Evolutionary conservation across 202 grass and related monocot genomes (phyloP).

Genomic region (Hordeum pubiflorum): DNA sequence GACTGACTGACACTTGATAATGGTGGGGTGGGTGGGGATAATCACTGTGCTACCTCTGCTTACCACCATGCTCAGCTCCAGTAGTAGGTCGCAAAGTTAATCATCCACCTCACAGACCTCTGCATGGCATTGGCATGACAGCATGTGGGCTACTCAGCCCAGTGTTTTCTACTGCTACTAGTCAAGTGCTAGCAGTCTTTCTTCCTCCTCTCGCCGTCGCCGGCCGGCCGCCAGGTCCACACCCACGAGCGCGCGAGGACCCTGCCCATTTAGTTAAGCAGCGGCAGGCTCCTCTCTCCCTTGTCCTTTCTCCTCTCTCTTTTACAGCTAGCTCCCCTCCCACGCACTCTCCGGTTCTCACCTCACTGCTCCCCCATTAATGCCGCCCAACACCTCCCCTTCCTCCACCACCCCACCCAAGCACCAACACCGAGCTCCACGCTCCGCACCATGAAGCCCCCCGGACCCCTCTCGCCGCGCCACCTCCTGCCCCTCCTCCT

Average conservation of each 20-base stretch:
- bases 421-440: too few species aligned
- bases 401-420: not conserved
- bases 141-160: too few species aligned
- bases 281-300: not conserved
- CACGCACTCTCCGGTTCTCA: too few species aligned
- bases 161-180: too few species aligned
- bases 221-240: not conserved
- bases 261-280: not conserved
- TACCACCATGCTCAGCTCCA: too few species aligned
- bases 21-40: too few species aligned
- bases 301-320: not conserved
- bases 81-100: too few species aligned
- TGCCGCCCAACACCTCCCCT: not conserved
- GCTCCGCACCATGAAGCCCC: not conserved
- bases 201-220: not conserved
- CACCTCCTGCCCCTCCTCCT: not conserved
- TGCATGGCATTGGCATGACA: too few species aligned
- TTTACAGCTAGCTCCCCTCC: not conserved
- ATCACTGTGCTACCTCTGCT: too few species aligned
- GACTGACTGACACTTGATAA: too few species aligned
- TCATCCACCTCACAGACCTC: too few species aligned
- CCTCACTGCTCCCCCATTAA: not conserved
- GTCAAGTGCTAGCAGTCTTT: not conserved
- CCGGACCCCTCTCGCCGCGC: not conserved
- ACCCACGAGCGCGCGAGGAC: not conserved